Base-by-base conservation (phyloP, 768 basidiomycete species). In the Xerocomellus dryophilus region DNA sequence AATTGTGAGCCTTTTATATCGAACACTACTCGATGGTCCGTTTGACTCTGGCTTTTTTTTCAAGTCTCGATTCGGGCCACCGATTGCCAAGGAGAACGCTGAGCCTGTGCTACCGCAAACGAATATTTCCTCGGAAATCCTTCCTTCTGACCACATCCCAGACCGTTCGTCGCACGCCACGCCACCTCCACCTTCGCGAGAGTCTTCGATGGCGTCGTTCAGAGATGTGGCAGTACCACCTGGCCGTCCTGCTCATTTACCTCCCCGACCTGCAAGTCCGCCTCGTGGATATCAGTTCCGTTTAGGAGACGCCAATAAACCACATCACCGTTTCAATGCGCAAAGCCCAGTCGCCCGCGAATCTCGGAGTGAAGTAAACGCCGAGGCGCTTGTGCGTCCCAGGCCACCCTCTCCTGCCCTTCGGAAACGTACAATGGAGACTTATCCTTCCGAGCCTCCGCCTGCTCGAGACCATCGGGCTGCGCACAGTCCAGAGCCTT, bases 1-100 rank as follows among this genome's bases (percentile, higher is more conserved):
- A n/a, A 55, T 39, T 5, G 61, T 61, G 34, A 61, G 63, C 17
- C 35, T 9, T 58, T 14, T 23, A 31, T 31, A 7, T 27, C 34
- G 12, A 9, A 2, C 6, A 17, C 17, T 10, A 35, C 5, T 14
- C 8, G n/a, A 29, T 32, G 1, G 12, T 32, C 34, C 17, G 17
- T 39, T 25, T 54, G 11, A 49, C 18, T 8, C n/a, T 58, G 15
- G 20, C 6, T n/a, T 38, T 15, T 39, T 9, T 20, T 12, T 20
- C 8, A 31, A 70, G 70, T 71, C 71, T 35, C 69, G 69, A 9
- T 70, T 70, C 29, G 69, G 69, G 6, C 69, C 69, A n/a, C 69
- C 69, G 3, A 51, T 70, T 17, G 36, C 46, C 31, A 68, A 62
- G 36, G 68, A 62, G 40, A 43, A 47, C 4, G 21, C 15, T 2